Evolutionary conservation across 2,329 filamentous ascomycete species (phyloP).

Genomic region (Aaosphaeria pasadenensis): DNA sequence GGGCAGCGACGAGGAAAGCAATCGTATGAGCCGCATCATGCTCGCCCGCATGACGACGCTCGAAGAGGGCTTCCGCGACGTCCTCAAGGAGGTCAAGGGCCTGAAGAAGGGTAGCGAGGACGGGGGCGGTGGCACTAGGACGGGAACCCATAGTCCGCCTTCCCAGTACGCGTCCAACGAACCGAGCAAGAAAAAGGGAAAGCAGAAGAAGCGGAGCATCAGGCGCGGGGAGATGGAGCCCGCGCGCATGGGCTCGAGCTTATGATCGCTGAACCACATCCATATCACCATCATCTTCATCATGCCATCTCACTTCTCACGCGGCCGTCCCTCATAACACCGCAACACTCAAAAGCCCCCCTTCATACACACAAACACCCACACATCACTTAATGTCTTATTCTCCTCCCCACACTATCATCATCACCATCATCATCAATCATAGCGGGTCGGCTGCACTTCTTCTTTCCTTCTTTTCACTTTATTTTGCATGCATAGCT

Average conservation of each 20-base stretch:
- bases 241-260: conserved; percentile 27
- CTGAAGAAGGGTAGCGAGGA: conserved; percentile 44
- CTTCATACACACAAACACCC: too few species aligned
- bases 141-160: conserved; percentile 7
- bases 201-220: conserved; percentile 25
- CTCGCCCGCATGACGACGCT: conserved; percentile 88
- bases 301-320: not conserved
- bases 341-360: too few species aligned
- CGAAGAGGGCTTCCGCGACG: conserved; percentile 84
- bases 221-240: conserved; percentile 12
- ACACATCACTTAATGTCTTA: too few species aligned
- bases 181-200: conserved; percentile 20
- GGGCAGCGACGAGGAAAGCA: conserved; percentile 31
- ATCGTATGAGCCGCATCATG: conserved; percentile 65
- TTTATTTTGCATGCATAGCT: too few species aligned
- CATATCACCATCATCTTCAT: not conserved
- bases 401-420: too few species aligned
- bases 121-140: conserved; percentile 19
- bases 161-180: conserved; percentile 24
- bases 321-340: too few species aligned
- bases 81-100: conserved; percentile 76
- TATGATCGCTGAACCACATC: conserved; percentile 2
- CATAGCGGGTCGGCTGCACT: too few species aligned
- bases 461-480: too few species aligned
- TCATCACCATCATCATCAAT: too few species aligned